Conservation (phyloP, 139 green algal species). For the Micromonas commoda region DNA sequence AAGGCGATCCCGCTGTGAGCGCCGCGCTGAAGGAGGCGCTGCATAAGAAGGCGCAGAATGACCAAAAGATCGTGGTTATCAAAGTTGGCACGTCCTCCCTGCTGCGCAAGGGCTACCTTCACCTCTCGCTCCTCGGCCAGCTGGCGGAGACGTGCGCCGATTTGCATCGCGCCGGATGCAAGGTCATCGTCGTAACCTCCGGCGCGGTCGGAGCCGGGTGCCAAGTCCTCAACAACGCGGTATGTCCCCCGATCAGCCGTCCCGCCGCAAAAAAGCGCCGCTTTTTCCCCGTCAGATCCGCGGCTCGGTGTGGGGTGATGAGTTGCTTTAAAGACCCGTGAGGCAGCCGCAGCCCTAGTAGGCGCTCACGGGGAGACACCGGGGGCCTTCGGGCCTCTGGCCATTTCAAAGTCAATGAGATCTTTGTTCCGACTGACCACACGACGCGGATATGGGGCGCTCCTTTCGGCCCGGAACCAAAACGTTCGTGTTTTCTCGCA, state of each 20-base stretch:
- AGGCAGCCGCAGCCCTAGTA: not conserved
- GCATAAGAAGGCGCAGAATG: too few relatives aligned
- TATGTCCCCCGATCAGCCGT: too few relatives aligned
- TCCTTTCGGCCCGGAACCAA: too few relatives aligned
- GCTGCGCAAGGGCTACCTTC: not conserved
- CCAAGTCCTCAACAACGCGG: slow-evolving; percentile 58
- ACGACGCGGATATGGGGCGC: too few relatives aligned
- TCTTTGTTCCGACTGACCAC: not conserved
- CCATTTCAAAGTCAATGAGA: not conserved
- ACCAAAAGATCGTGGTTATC: slow-evolving; percentile 21
- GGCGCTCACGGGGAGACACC: not conserved
- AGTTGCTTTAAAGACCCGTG: not conserved
- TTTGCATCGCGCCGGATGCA: slow-evolving; percentile 48
- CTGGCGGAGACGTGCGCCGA: slow-evolving; percentile 14
- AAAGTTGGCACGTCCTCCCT: slow-evolving; percentile 29
- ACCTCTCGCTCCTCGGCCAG: not conserved
- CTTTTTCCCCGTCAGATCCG: too few relatives aligned
- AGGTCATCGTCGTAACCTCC: slow-evolving; percentile 79
- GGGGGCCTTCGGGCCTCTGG: not conserved
- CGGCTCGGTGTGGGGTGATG: too few relatives aligned
- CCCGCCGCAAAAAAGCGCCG: too few relatives aligned
- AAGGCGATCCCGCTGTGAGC: too few relatives aligned
- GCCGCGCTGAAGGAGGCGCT: too few relatives aligned
- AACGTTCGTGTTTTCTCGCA: too few relatives aligned
- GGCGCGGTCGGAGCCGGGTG: slow-evolving; percentile 83